phyloP scores from a whole-genome alignment of 75 land plant genomes.

The Isoetes taiwanensis region DNA sequence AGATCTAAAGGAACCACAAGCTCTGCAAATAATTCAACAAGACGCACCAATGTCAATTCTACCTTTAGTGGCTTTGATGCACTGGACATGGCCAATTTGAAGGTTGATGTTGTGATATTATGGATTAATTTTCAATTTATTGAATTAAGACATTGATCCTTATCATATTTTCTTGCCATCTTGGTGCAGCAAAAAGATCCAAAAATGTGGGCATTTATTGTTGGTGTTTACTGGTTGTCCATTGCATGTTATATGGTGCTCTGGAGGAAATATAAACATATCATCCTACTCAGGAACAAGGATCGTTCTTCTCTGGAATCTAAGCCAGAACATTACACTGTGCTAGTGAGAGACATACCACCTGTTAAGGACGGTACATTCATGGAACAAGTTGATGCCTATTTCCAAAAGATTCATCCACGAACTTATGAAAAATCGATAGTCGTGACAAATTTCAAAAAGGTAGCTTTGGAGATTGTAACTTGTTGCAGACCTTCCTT shows the following conservation, averaged over 20 bases:
- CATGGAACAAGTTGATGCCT: slow-evolving; percentile 68
- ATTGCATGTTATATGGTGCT: slow-evolving; percentile 38
- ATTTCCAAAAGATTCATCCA: slow-evolving; percentile 63
- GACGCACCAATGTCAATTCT: slow-evolving; percentile 12
- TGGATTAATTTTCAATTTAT: no score
- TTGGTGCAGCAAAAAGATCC: slow-evolving; percentile 21
- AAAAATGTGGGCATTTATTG: slow-evolving; percentile 62
- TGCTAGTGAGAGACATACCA: slow-evolving; percentile 79
- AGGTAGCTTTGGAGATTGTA: no score
- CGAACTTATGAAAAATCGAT: slow-evolving; percentile 66
- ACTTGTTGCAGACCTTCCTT: no score
- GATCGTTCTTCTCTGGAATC: slow-evolving; percentile 31
- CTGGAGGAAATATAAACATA: slow-evolving; percentile 73
- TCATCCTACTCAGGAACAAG: slow-evolving; percentile 38
- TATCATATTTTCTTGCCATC: no score
- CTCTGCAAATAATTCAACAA: slow-evolving; percentile 8
- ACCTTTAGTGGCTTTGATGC: slow-evolving; percentile 45
- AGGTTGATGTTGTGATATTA: no score
- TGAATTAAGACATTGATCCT: no score
- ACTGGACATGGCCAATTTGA: slow-evolving; percentile 63
- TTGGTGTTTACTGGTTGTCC: slow-evolving; percentile 61
- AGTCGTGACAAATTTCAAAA: slow-evolving; percentile 40
- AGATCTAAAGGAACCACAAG: not conserved
- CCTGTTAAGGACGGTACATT: slow-evolving; percentile 28
- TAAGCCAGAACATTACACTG: slow-evolving; percentile 51